Percentiles rank a stretch among this genome's conserved stretches.
Evolutionary conservation across 1,284 basidiomycete species (phyloP).

Genomic region (Apiotrichum domesticum): DNA sequence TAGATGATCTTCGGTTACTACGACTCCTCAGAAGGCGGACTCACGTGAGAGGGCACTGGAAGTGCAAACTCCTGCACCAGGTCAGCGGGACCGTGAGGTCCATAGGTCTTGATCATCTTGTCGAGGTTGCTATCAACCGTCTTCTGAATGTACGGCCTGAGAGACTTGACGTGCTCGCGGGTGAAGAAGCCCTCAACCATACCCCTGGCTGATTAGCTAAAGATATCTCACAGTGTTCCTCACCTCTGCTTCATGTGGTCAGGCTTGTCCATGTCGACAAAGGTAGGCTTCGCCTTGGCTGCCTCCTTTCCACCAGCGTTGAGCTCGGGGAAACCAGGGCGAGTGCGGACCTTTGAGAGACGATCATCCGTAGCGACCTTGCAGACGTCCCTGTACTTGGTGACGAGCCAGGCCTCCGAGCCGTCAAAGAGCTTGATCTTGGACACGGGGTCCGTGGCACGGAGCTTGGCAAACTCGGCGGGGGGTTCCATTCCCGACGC

Average conservation of each 20-base stretch:
- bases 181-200: conserved; percentile 11
- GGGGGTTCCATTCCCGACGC: conserved; percentile 12
- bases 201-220: not conserved
- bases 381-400: conserved; percentile 11
- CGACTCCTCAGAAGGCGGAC: not conserved
- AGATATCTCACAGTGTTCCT: not conserved
- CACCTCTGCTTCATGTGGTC: conserved; percentile 12
- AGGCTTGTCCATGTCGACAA: conserved; percentile 14
- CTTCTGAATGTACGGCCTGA: conserved; percentile 7
- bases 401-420: conserved; percentile 8
- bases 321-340: conserved; percentile 16
- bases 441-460: conserved; percentile 8
- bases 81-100: not conserved
- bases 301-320: conserved; percentile 10
- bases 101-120: conserved; percentile 1
- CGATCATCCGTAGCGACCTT: conserved; percentile 10
- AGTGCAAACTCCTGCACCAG: conserved; percentile 9
- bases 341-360: conserved; percentile 11
- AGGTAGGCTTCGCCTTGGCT: conserved; percentile 11
- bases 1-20: conserved; percentile 4
- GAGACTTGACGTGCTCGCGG: conserved; percentile 1
- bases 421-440: conserved; percentile 8
- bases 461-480: conserved; percentile 6
- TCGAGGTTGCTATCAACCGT: conserved; percentile 6
- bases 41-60: conserved; percentile 5